These are phyloP conservation scores for Hypoxylon sp. DNA, from an alignment of 2,329 filamentous ascomycete genomes.

Conservation along the genomic window DNA sequence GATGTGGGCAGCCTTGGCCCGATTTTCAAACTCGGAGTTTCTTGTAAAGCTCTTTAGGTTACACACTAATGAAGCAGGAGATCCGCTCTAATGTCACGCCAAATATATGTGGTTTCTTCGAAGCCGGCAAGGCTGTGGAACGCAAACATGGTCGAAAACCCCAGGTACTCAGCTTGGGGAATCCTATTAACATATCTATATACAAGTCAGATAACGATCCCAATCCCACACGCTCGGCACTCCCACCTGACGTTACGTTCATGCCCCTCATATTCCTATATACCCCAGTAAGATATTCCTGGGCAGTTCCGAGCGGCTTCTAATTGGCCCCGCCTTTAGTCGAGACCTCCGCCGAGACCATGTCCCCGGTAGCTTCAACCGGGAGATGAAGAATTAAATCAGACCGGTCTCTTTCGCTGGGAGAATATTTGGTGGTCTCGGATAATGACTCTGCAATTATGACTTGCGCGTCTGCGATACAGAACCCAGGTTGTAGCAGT, in stretches of 20 bases:
- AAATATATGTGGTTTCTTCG: constrained; percentile 15
- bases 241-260: constrained; percentile 27
- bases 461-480: background rate
- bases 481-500: background rate
- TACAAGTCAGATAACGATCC: background rate
- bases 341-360: constrained; percentile 17
- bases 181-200: constrained; percentile 11
- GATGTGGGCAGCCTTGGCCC: constrained; percentile 17
- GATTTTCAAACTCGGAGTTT: constrained; percentile 18
- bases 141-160: constrained; percentile 2
- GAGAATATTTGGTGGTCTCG: background rate
- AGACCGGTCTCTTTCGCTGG: background rate
- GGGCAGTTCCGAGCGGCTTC: constrained; percentile 2
- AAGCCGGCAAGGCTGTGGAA: constrained; percentile 20
- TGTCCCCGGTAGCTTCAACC: constrained; percentile 31
- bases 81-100: constrained; percentile 7
- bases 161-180: background rate
- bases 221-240: constrained; percentile 6
- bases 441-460: background rate
- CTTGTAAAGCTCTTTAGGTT: constrained; percentile 18
- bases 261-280: constrained; percentile 37
- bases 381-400: constrained; percentile 29
- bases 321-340: constrained; percentile 29
- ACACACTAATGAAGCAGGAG: constrained; percentile 25
- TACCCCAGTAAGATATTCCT: constrained; percentile 22